These are phyloP conservation scores for Porphyrellus sp. DNA, from an alignment of 1,284 basidiomycete genomes.

Conservation along the genomic window DNA sequence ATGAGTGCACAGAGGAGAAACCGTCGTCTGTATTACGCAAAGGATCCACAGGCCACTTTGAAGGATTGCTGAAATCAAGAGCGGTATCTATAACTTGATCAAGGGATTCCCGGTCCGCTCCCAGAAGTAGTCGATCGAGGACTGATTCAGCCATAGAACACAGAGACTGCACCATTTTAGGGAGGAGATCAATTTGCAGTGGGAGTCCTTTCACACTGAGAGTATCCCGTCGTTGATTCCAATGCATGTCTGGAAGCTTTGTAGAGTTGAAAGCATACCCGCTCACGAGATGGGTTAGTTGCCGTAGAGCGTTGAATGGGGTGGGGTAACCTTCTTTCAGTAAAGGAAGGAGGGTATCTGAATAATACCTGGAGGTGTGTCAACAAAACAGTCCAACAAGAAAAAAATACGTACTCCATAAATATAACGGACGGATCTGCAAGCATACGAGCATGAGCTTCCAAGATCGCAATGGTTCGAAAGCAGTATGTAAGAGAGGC, in stretches of 20 bases:
- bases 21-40: not conserved
- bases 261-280: not conserved
- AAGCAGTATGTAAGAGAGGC: not conserved
- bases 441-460: not conserved
- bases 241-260: not conserved
- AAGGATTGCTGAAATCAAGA: not conserved
- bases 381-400: not conserved
- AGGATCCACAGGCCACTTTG: conserved; percentile 1
- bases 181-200: not conserved
- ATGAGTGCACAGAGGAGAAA: not conserved
- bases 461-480: not conserved
- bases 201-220: not conserved
- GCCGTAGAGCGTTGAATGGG: not conserved
- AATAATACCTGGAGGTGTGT: not conserved
- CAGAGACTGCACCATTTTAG: too few species aligned
- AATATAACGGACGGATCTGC: not conserved
- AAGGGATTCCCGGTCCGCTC: not conserved
- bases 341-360: not conserved
- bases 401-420: not conserved
- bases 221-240: not conserved
- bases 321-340: conserved; percentile 2
- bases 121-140: not conserved
- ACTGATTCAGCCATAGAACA: not conserved
- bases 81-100: too few species aligned
- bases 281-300: not conserved